These are phyloP conservation scores for Claviceps cyperi DNA, from an alignment of 2,329 filamentous ascomycete species.

Conservation along the genomic window DNA sequence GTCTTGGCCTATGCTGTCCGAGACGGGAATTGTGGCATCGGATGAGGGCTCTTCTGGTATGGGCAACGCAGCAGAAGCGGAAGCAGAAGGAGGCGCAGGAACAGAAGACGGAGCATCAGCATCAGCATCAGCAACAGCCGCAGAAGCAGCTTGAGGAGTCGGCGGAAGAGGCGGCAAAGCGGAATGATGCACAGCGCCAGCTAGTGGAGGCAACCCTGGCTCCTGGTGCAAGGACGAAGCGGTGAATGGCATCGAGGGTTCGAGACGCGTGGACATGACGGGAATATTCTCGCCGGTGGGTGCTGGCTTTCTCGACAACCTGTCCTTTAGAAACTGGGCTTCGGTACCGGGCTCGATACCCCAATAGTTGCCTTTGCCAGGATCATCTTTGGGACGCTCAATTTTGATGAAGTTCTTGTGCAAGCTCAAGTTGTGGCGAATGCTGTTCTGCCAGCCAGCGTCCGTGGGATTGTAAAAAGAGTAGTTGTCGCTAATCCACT, in stretches of 20 bases:
- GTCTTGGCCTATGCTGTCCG: conserved; percentile 45
- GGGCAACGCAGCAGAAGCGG: conserved; percentile 21
- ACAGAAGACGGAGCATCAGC: conserved; percentile 20
- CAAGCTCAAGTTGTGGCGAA: conserved; percentile 90
- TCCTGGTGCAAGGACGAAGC: conserved; percentile 23
- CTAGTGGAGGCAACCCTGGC: conserved; percentile 33
- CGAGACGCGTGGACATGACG: conserved; percentile 42
- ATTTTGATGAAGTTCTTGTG: conserved; percentile 96
- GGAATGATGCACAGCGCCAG: conserved; percentile 20
- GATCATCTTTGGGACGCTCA: conserved; percentile 90
- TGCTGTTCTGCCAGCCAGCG: conserved; percentile 96
- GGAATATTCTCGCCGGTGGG: conserved; percentile 42
- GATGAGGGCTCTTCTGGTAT: conserved; percentile 51
- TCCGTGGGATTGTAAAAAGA: conserved; percentile 75
- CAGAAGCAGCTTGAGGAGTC: conserved; percentile 20
- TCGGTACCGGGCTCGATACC: conserved; percentile 83
- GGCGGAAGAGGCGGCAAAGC: conserved; percentile 25
- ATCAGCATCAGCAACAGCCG: conserved; percentile 16
- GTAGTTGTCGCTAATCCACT: conserved; percentile 96
- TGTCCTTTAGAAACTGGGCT: conserved; percentile 78
- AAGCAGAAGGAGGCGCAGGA: conserved; percentile 24
- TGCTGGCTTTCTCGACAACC: conserved; percentile 47
- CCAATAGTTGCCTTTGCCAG: conserved; percentile 97
- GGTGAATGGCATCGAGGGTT: conserved; percentile 30
- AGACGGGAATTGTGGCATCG: conserved; percentile 62